Evolutionary conservation across 2,329 filamentous ascomycete genomes (phyloP).

Genomic region (Fusarium globosum): DNA sequence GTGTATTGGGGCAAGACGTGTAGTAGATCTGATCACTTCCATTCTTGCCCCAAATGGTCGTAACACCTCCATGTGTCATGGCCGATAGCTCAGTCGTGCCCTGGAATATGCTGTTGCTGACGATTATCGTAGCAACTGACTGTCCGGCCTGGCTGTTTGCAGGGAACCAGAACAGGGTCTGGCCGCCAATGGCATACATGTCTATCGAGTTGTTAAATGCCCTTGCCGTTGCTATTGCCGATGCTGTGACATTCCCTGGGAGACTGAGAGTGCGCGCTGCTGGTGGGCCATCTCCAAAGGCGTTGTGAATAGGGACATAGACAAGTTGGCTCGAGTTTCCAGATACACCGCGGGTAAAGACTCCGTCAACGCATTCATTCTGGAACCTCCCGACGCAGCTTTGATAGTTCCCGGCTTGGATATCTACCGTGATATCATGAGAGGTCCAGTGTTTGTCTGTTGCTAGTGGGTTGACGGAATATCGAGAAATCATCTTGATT

Average conservation of each 20-base stretch:
- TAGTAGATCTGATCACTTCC: background rate
- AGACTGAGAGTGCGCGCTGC: background rate
- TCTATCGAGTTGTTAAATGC: background rate
- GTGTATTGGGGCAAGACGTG: background rate
- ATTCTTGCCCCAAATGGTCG: background rate
- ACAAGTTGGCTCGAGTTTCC: background rate
- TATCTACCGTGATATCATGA: background rate
- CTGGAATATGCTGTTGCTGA: background rate
- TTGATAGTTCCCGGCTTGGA: background rate
- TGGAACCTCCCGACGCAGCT: background rate
- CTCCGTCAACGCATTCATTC: background rate
- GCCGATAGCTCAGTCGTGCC: background rate
- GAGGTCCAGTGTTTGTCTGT: background rate
- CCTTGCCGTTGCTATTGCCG: rapidly evolving
- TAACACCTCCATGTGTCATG: background rate
- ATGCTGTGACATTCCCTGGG: rapidly evolving
- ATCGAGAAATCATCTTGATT: background rate
- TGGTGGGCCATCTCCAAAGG: no score
- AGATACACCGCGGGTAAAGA: background rate
- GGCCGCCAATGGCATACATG: background rate
- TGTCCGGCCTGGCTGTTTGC: background rate
- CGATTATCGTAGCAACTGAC: background rate
- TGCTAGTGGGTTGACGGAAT: background rate
- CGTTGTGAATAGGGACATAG: background rate
- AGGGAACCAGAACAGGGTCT: background rate